These are phyloP conservation scores for Pichia insulana DNA, from an alignment of 805 yeast species.

Conservation along the genomic window DNA sequence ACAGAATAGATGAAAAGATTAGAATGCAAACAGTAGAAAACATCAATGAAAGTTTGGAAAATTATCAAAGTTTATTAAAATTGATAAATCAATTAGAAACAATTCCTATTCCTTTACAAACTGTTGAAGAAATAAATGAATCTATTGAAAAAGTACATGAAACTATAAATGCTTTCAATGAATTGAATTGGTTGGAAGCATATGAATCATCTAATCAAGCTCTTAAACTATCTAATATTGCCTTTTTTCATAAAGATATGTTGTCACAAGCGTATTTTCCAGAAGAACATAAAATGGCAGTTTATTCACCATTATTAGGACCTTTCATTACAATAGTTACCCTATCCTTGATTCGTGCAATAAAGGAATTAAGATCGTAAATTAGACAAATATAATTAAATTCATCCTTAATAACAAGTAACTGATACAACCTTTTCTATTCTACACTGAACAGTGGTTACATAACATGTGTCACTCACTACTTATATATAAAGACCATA, in stretches of 20 bases:
- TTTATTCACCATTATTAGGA: slow-evolving; percentile 82
- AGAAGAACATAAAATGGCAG: slow-evolving; percentile 91
- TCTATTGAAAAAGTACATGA: slow-evolving; percentile 33
- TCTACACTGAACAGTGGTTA: too few species aligned
- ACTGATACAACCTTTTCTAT: too few species aligned
- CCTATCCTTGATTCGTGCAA: slow-evolving; percentile 40
- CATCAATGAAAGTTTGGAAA: slow-evolving; percentile 53
- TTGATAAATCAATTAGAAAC: slow-evolving; percentile 60
- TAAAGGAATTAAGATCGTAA: slow-evolving; percentile 27
- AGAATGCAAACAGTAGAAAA: slow-evolving; percentile 53
- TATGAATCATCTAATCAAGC: slow-evolving; percentile 43
- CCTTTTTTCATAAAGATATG: slow-evolving; percentile 92
- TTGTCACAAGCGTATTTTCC: slow-evolving; percentile 93
- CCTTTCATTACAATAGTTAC: slow-evolving; percentile 64
- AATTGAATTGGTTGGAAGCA: slow-evolving; percentile 27
- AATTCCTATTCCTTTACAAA: slow-evolving; percentile 76
- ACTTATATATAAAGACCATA: too few species aligned
- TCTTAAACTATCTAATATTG: slow-evolving; percentile 51
- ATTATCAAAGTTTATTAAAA: slow-evolving; percentile 63
- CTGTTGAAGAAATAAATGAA: slow-evolving; percentile 45
- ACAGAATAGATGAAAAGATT: slow-evolving; percentile 57
- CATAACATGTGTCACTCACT: too few species aligned
- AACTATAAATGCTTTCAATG: slow-evolving; percentile 29
- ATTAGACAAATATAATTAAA: not conserved
- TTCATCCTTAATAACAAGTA: too few species aligned